Base-by-base conservation (phyloP, 495 filamentous ascomycete species). In the Baudoinia panamericana region DNA sequence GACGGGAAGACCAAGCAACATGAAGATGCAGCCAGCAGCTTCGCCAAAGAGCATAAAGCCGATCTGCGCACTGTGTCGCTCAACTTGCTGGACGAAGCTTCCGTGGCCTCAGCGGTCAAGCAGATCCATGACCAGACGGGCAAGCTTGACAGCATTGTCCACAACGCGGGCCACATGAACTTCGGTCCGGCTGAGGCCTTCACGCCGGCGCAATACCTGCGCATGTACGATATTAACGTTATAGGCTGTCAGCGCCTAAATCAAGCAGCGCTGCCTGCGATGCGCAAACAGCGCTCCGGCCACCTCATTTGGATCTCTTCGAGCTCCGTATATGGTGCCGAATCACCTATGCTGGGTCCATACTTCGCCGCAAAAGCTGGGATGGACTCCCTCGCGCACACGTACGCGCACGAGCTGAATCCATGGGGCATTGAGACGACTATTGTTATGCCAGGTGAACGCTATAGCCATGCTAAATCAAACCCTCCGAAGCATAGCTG, bases 111-210 rank as follows among this genome's bases (percentile, higher is more conserved):
- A 2, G 41, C 54, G 4, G 43, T 53, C 11, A 28, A 24, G 10
- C 40, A 41, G 16, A 40, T 56, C 13, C 15, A 46, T 26, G 16
- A 16, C 20, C 27, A 5, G 5, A 12, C 32, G 11, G 49, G 54
- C 20, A 26, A 33, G 17, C 39, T 56, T 19, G 54, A 56, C 30
- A 44, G 36, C 19, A 26, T 56, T 6, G 30, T 56, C 13, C 48
- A 56, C 38, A 56, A 56, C 20, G 49, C 53, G 3, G 54, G 54
- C 31, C 53, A 56, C 43, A 52, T 56, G 43, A 30, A 30, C 33
- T 56, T 38, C 26, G 53, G 53, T 2, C 53, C 53, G 11, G 25
- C 52, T 5, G 53, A 56, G 34, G 34, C 48, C 17, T 56, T 56
- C 39, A 55, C 53, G 8, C 28, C 53, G 12, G 43, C 47, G 33